These are phyloP conservation scores for Setomelanomma holmii DNA, from an alignment of 2,329 filamentous ascomycete genomes.

Conservation along the genomic window DNA sequence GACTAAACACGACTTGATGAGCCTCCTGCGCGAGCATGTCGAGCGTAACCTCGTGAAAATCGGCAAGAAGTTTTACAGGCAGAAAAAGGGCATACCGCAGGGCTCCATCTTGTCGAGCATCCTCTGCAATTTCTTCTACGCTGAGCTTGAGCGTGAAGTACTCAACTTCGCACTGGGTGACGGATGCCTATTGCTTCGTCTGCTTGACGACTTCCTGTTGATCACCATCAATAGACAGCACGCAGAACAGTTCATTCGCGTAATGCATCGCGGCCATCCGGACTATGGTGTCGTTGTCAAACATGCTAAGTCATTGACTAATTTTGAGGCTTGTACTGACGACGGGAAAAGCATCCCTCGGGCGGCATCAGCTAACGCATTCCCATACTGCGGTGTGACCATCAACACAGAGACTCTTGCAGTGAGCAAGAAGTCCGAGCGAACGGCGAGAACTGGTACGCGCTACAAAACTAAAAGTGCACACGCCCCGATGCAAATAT, in stretches of 20 bases:
- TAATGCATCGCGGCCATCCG: constrained; percentile 80
- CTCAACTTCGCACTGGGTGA: constrained; percentile 70
- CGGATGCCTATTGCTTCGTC: constrained; percentile 74
- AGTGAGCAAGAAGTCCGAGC: constrained; percentile 72
- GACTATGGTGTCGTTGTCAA: constrained; percentile 84
- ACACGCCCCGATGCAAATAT: neutral
- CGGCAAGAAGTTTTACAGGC: constrained; percentile 85
- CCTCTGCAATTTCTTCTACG: constrained; percentile 96
- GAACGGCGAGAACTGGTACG: constrained; percentile 59
- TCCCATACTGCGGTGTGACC: constrained; percentile 86
- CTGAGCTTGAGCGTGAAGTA: constrained; percentile 75
- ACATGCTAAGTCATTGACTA: constrained; percentile 79
- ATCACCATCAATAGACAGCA: constrained; percentile 74
- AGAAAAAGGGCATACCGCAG: constrained; percentile 89
- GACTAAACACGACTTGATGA: constrained; percentile 66
- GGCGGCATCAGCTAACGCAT: constrained; percentile 58
- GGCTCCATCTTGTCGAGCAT: constrained; percentile 87
- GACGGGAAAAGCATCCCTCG: constrained; percentile 43
- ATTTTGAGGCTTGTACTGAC: constrained; percentile 75
- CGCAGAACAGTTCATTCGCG: constrained; percentile 74
- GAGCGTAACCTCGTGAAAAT: constrained; percentile 84
- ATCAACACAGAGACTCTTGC: constrained; percentile 80
- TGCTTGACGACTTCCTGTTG: constrained; percentile 93
- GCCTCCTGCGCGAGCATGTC: constrained; percentile 81
- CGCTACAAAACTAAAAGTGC: neutral